phyloP scores from a whole-genome alignment of 2,329 filamentous ascomycete genomes.

The Stagonosporopsis tanaceti region DNA sequence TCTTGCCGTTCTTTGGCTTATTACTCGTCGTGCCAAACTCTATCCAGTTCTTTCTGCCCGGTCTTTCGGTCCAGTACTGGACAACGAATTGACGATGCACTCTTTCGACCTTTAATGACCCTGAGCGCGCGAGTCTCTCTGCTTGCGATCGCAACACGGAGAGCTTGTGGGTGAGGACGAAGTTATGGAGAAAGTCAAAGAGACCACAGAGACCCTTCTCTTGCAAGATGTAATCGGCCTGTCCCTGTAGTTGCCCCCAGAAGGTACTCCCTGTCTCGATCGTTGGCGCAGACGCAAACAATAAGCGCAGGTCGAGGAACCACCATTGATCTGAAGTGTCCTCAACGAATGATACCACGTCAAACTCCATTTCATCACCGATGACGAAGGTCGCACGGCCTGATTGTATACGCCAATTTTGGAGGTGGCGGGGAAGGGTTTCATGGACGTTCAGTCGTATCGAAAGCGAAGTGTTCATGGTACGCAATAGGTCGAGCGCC shows the following conservation, averaged over 20 bases:
- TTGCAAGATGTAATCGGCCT: slow-evolving; percentile 74
- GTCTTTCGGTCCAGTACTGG: slow-evolving; percentile 85
- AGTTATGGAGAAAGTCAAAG: slow-evolving; percentile 86
- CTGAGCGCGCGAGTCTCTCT: slow-evolving; percentile 69
- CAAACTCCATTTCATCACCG: slow-evolving; percentile 86
- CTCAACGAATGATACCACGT: slow-evolving; percentile 89
- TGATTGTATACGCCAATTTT: slow-evolving; percentile 77
- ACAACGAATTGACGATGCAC: slow-evolving; percentile 83
- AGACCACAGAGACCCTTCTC: slow-evolving; percentile 78
- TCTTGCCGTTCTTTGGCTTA: slow-evolving; percentile 46
- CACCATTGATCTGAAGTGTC: slow-evolving; percentile 85
- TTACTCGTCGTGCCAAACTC: slow-evolving; percentile 83
- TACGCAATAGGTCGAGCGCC: slow-evolving; percentile 76
- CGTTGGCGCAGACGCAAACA: slow-evolving; percentile 73
- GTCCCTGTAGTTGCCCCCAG: slow-evolving; percentile 64
- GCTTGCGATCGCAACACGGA: slow-evolving; percentile 82
- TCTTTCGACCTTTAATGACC: slow-evolving; percentile 76
- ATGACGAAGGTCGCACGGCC: slow-evolving; percentile 92
- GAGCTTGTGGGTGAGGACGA: slow-evolving; percentile 90
- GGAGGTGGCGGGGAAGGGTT: slow-evolving; percentile 79
- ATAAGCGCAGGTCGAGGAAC: slow-evolving; percentile 90
- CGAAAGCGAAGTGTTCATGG: slow-evolving; percentile 83
- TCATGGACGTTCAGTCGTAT: slow-evolving; percentile 87
- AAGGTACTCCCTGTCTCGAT: slow-evolving; percentile 67
- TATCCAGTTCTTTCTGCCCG: slow-evolving; percentile 84